phyloP scores from a whole-genome alignment of 352 stramenopile species.

The Globisporangium carolinianum region DNA sequence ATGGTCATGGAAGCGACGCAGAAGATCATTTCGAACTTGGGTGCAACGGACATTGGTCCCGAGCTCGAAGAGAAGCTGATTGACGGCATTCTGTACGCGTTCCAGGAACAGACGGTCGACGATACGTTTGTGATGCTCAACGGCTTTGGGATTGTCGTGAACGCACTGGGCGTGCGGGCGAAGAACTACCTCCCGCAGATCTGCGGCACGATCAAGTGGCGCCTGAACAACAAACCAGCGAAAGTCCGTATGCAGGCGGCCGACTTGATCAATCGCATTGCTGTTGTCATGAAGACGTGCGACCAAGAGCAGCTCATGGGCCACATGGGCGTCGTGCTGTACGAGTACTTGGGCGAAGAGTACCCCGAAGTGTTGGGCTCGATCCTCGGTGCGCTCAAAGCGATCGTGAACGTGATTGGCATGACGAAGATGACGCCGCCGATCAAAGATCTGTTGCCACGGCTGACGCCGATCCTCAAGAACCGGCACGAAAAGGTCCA shows the following conservation, averaged over 20 bases:
- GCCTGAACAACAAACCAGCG: conserved; percentile 98
- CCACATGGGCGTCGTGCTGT: conserved; percentile 98
- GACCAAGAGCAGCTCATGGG: conserved; percentile 98
- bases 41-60: conserved; percentile 94
- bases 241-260: conserved; percentile 99
- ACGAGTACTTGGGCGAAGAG: conserved; percentile 99
- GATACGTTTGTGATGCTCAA: conserved; percentile 95
- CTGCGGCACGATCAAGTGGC: conserved; percentile 98
- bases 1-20: conserved; percentile 99
- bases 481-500: conserved; percentile 99
- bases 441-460: conserved; percentile 98
- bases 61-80: conserved; percentile 99
- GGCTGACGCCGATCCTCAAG: conserved; percentile 97
- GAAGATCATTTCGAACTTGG: conserved; percentile 97
- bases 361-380: conserved; percentile 98
- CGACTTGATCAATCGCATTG: conserved; percentile 97
- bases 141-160: conserved; percentile 98
- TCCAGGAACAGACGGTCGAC: conserved; percentile 96
- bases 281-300: conserved; percentile 98
- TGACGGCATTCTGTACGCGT: conserved; percentile 98
- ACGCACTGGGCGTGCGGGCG: conserved; percentile 94
- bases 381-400: conserved; percentile 97
- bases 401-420: conserved; percentile 99
- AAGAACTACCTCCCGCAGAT: conserved; percentile 99
- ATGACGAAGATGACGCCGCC: conserved; percentile 99